Percentiles rank a stretch among this genome's conserved stretches.
phyloP scores from a whole-genome alignment of 2,329 filamentous ascomycete species.

The Thielaviopsis ethacetica region DNA sequence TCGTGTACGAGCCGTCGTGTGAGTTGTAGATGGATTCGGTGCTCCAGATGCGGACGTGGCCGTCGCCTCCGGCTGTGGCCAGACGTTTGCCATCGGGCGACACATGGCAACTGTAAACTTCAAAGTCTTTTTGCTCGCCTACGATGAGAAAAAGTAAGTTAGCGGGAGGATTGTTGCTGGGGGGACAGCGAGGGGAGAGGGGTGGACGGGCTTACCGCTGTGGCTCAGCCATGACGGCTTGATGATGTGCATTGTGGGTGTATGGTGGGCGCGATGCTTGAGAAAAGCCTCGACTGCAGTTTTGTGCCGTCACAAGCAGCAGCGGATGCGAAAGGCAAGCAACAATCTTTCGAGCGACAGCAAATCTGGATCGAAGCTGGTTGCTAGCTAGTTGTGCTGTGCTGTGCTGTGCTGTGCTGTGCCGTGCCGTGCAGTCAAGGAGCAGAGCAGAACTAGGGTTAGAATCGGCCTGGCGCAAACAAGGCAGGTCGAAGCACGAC shows the following conservation, averaged over 20 bases:
- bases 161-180: not conserved
- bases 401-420: too few relatives aligned
- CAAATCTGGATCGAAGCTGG: too few relatives aligned
- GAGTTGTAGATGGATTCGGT: constrained; percentile 83
- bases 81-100: constrained; percentile 85
- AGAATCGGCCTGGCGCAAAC: not conserved
- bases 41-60: constrained; percentile 94
- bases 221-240: constrained; percentile 94
- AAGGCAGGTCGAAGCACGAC: not conserved
- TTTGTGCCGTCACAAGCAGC: not conserved
- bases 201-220: constrained; percentile 32
- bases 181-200: not conserved
- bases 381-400: too few relatives aligned
- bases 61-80: constrained; percentile 91
- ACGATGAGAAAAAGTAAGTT: not conserved
- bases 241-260: constrained; percentile 56
- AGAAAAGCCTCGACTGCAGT: not conserved
- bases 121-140: constrained; percentile 89
- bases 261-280: not conserved
- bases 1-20: constrained; percentile 51
- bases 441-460: not conserved
- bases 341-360: not conserved
- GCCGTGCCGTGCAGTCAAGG: not conserved
- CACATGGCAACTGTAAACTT: constrained; percentile 96
- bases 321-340: not conserved